Conservation (phyloP, 805 yeast genomes). For the Cyberlindnera euphorbiae region DNA sequence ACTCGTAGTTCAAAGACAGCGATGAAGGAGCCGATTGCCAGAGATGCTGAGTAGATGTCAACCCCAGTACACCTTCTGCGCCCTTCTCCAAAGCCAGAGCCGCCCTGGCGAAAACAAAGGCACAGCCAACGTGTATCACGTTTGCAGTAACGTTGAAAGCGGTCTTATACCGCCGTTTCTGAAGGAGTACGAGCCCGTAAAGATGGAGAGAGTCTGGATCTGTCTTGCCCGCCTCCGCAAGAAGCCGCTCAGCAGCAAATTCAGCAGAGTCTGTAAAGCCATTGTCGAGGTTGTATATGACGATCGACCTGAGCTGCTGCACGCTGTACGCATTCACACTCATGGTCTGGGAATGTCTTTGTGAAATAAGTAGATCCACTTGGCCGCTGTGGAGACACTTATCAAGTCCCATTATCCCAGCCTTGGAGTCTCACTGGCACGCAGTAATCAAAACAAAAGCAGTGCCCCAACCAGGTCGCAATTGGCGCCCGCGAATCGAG, state of each 20-base stretch:
- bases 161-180: slow-evolving; percentile 53
- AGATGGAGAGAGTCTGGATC: slow-evolving; percentile 59
- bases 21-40: slow-evolving; percentile 29
- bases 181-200: slow-evolving; percentile 61
- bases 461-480: too few relatives aligned
- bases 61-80: slow-evolving; percentile 57
- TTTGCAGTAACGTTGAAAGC: slow-evolving; percentile 51
- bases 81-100: slow-evolving; percentile 51
- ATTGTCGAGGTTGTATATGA: slow-evolving; percentile 69
- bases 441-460: too few relatives aligned
- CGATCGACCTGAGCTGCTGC: slow-evolving; percentile 47
- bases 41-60: slow-evolving; percentile 33
- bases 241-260: slow-evolving; percentile 76
- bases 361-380: too few relatives aligned
- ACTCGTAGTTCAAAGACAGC: slow-evolving; percentile 33
- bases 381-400: too few relatives aligned
- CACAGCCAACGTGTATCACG: slow-evolving; percentile 63
- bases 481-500: too few relatives aligned
- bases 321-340: slow-evolving; percentile 24
- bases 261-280: slow-evolving; percentile 73
- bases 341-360: slow-evolving; percentile 1
- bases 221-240: slow-evolving; percentile 45
- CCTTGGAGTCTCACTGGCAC: too few relatives aligned
- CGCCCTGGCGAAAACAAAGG: slow-evolving; percentile 67
- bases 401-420: too few relatives aligned